Base-by-base conservation (phyloP, 1,284 basidiomycete species). In the Caloboletus inedulis region DNA sequence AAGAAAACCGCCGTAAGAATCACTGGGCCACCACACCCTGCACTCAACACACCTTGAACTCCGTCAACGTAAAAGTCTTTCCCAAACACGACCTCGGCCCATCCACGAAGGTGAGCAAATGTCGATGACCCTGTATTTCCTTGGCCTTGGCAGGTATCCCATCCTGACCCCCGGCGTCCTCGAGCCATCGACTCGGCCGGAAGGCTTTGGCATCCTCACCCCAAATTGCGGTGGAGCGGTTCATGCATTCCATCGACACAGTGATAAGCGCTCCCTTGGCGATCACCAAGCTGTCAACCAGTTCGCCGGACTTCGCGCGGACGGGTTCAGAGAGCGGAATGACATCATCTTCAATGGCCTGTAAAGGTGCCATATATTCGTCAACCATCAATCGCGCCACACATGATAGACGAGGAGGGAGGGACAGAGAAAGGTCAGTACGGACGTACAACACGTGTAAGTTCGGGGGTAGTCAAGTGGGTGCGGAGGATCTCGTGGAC, bases 331-430 rank as follows among this genome's bases (percentile, higher is more conserved):
- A 80, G 78, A 84, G 74, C 0, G 79, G 82, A 16, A 84, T 72
- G 1, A 81, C 59, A 49, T 82, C 79, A 56, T 82, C 78, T 69
- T 82, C 64, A 31, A 63, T 53, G 0, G 61, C 80, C 77, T 68
- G 69, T 37, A 9, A 63, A 19, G 2, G 10, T 19, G 8, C 2
- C 18, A 5, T 23, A 23, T 23, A 3, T 3, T 46, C 27, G n/a
- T 46, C n/a, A 27, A 2, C 16, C 1, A 14, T 19, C 9, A 14
- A 65, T 64, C 1, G 9, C 5, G 3, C 2, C 25, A 36, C 16
- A 14, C 14, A 29, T 2, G 3, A 12, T 31, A 5, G 1, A 23
- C 5, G 9, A 23, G 16, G 10, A 33, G 3, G 13, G 2, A 4
- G 2, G 23, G 1, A 2, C n/a, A 12, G 12, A 16, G 7, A 10